Evolutionary conservation across 768 basidiomycete species (phyloP), one percentile per base, ranked within the genome.

Genomic region (Suillus spraguei): DNA sequence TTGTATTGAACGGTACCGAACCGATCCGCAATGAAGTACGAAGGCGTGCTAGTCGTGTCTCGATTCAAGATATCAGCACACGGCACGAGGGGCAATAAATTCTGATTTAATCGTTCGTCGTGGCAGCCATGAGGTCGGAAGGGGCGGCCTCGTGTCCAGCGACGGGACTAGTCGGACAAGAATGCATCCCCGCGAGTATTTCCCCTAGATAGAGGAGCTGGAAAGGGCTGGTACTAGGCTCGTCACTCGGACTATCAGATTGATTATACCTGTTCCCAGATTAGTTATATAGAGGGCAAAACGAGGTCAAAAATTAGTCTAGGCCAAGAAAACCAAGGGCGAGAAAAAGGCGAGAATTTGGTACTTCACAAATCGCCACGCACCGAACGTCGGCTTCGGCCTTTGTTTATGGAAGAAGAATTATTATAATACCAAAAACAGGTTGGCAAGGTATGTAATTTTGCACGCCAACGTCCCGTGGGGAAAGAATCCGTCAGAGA

Each of bases 121-220:
- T 58, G 56, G 56, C 56, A 58, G 39, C 56, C 56, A 58, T 58
- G 56, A 58, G 56, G 56, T 58, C 56, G 56, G 28, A 58, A 58
- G 28, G 39, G 56, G 56, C 56, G 56, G 56, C 56, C 56, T 58
- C 56, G 56, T 58, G 39, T 41, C 56, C 38, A 28, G 39, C 56
- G 38, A 58, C 55, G 39, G 56, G 10, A 41, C 41, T 58, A 58
- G 22, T 41, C 28, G 56, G 39, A 58, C 39, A 41, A 58, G 17
- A 58, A 41, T 28, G 17, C 56, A 58, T 32, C 56, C 39, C 56
- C 24, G 20, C 10, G 20, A 41, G 20, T 14, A 10, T 32, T 32
- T 2, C 50, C 50, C 50, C 50, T 52, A n/a, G 52, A 53, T 33
- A 20, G 20, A 33, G 17, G 20, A n/a, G 39, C 39, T 41, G 35